Conservation (phyloP, 2,329 filamentous ascomycete genomes). For the Podosphaera leucotricha region DNA sequence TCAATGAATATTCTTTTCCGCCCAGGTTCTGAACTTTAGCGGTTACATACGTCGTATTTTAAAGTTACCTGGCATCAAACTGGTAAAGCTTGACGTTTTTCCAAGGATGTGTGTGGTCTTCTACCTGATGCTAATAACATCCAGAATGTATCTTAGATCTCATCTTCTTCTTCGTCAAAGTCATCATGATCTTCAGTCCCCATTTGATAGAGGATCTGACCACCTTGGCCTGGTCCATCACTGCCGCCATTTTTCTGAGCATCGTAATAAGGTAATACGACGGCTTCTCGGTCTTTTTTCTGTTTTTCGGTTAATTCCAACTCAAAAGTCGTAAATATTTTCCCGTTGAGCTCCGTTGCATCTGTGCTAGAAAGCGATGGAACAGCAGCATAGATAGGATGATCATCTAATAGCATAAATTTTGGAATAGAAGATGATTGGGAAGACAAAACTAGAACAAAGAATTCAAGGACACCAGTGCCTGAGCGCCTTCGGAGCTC, state of each 20-base stretch:
- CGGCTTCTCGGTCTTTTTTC: conserved; percentile 59
- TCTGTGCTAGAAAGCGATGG: neutral
- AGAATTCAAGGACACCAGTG: conserved; percentile 27
- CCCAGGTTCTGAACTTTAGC: neutral
- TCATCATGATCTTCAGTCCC: conserved; percentile 92
- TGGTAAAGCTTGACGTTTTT: neutral
- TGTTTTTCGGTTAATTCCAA: conserved; percentile 80
- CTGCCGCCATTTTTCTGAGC: conserved; percentile 60
- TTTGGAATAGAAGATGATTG: conserved; percentile 2
- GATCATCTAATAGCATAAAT: conserved; percentile 45
- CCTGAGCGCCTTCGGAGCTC: conserved; percentile 50
- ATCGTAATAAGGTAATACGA: conserved; percentile 90
- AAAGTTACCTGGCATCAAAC: neutral
- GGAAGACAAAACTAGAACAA: conserved; percentile 22
- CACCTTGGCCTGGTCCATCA: conserved; percentile 52
- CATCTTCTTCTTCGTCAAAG: conserved; percentile 68
- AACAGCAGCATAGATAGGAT: conserved; percentile 37
- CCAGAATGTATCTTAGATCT: conserved; percentile 7
- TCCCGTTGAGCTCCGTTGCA: conserved; percentile 17
- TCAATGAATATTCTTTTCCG: neutral
- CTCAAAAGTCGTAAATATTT: conserved; percentile 56
- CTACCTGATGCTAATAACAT: neutral
- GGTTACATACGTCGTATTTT: neutral
- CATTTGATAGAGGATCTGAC: conserved; percentile 91
- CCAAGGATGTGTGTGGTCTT: neutral